Conservation (phyloP, 2,329 filamentous ascomycete genomes). For the Aspergillus pseudotamarii region DNA sequence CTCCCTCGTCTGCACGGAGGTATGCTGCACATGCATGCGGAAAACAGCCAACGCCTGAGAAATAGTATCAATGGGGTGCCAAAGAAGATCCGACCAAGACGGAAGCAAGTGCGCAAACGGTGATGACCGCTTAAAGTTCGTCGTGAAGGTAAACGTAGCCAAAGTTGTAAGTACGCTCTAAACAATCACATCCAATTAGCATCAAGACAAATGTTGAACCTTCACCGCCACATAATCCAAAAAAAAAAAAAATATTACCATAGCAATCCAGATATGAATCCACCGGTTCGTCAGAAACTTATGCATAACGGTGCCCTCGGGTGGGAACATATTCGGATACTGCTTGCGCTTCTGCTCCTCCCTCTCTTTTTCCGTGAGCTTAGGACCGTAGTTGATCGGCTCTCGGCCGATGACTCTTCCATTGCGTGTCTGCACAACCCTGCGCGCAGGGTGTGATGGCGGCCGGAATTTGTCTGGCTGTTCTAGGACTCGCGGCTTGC, state of each 20-base stretch:
- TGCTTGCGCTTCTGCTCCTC: conserved; percentile 67
- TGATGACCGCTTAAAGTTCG: conserved; percentile 78
- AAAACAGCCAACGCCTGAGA: conserved; percentile 71
- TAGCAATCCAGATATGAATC: conserved; percentile 80
- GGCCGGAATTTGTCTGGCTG: conserved; percentile 90
- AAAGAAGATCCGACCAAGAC: conserved; percentile 66
- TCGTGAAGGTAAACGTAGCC: conserved; percentile 71
- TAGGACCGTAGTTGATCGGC: conserved; percentile 74
- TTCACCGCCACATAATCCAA: not conserved
- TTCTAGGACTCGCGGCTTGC: conserved; percentile 72
- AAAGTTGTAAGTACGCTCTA: conserved; percentile 70
- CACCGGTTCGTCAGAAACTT: conserved; percentile 78
- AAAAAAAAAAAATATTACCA: conserved; percentile 56
- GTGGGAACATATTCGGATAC: conserved; percentile 89
- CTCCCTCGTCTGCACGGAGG: conserved; percentile 68
- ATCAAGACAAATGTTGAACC: not conserved
- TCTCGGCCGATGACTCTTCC: conserved; percentile 26
- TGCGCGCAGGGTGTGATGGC: conserved; percentile 79
- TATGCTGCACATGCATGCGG: conserved; percentile 73
- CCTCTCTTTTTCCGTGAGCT: conserved; percentile 66
- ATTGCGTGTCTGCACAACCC: conserved; percentile 56
- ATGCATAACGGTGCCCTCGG: conserved; percentile 77
- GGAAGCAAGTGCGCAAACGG: conserved; percentile 81
- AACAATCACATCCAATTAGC: not conserved
- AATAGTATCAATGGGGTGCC: conserved; percentile 70